Base-by-base conservation (phyloP, 352 stramenopile species). In the Pythium insidiosum region DNA sequence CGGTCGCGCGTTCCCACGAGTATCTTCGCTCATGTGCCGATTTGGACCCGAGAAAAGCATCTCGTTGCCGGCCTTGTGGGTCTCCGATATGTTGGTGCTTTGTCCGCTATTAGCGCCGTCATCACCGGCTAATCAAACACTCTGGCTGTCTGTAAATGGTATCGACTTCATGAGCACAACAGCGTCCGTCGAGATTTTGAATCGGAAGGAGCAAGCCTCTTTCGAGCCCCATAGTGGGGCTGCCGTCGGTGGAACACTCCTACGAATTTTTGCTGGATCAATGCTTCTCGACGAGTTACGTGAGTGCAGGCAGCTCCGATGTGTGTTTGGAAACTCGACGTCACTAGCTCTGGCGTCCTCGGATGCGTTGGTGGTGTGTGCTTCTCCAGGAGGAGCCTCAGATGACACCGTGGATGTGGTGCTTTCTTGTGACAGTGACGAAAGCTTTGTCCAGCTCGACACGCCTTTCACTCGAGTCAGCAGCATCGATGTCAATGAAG, bases 131-230 rank as follows among this genome's bases (percentile, higher is more conserved):
- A n/a, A n/a, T n/a, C n/a, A n/a, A n/a, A n/a, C n/a, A n/a, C n/a
- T 61, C 9, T 11, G 20, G 0, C 67, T 88, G 42, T 79, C 76
- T 4, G 43, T 74, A 1, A 84, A 88, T 29, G 66, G 57, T n/a
- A 38, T 75, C 3, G 69, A 86, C 38, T 54, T 69, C 19, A 43
- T 72, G 11, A 33, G 62, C 4, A 63, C 62, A 3, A 36, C 40
- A 0, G 22, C 70, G 4, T 38, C 37, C 4, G 66, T 85, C 9
- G 43, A 18, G 5, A 21, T 15, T 81, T 66, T 43, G 50, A 50
- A n/a, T 20, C 36, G 18, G 25, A 33, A 16, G n/a, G 22, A 6
- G 1, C n/a, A n/a, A n/a, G n/a, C n/a, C n/a, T n/a, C n/a, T n/a
- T n/a, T n/a, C n/a, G n/a, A n/a, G n/a, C n/a, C n/a, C n/a, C n/a